Base-by-base conservation (phyloP, 192 early-diverging fungal species). In the Powellomyces hirtus region DNA sequence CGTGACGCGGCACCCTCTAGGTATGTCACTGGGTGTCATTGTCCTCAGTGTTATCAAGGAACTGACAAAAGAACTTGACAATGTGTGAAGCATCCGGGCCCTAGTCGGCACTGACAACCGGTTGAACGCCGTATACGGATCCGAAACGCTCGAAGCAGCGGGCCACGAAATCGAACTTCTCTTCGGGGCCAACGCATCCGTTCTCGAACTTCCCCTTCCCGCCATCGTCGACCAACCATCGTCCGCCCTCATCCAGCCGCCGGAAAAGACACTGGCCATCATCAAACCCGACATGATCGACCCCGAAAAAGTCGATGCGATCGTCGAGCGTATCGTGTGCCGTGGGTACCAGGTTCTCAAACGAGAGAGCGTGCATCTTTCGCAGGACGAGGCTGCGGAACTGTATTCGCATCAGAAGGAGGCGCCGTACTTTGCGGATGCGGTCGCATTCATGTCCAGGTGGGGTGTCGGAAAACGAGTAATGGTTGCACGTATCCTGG, bases 121-220 rank as follows among this genome's bases (percentile, higher is more conserved):
- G 16, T 44, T 82, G 31, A 87, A 88, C 77, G 82, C 85, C 4
- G 82, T 85, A 14, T 81, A 81, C 40, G 84, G 81, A 31, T 79
- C 84, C 2, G 74, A 78, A 52, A 68, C 74, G 31, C 70, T 71
- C 31, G 72, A 75, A 26, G 63, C 59, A 6, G 81, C 84, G 5
- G 55, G 53, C 10, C 59, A 75, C 13, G 84, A 85, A 46, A 73
- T 81, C 34, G 77, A 75, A 1, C 51, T 74, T 26, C 42, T 82
- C 33, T 85, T 84, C 61, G 72, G 64, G 0, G 44, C 72, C 7
- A 37, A 59, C 38, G n/a, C n/a, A n/a, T n/a, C n/a, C n/a, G 68
- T 72, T 26, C 36, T 60, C 4, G 78, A 80, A 44, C 64, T 77
- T 4, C 74, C 67, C 11, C n/a, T 67, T 13, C 53, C 31, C 16